These are phyloP conservation scores for Leccinellum albellum DNA, from an alignment of 768 basidiomycete genomes.

Conservation along the genomic window DNA sequence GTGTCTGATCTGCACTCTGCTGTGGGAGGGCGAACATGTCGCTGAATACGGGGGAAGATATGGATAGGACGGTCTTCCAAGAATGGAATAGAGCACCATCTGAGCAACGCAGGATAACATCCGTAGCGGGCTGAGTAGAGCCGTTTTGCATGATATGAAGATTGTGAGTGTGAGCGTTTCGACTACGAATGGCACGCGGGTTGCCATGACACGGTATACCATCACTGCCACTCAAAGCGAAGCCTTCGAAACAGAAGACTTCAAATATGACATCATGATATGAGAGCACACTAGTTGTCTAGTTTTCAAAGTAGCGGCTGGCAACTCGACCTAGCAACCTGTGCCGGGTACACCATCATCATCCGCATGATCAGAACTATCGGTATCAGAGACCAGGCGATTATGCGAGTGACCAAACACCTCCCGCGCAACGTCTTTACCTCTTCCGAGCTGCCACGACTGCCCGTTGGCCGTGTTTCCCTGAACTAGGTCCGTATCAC, in stretches of 20 bases:
- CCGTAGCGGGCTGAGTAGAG: slow-evolving; percentile 1
- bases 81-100: slow-evolving; percentile 1
- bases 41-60: slow-evolving; percentile 13
- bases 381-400: slow-evolving; percentile 4
- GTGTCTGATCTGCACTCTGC: not conserved
- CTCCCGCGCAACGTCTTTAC: slow-evolving; percentile 47
- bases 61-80: slow-evolving; percentile 8
- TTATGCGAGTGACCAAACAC: slow-evolving; percentile 32
- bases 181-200: no score
- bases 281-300: not conserved
- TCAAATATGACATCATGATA: no score
- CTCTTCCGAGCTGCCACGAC: slow-evolving; percentile 51
- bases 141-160: slow-evolving; percentile 14
- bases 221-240: no score
- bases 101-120: slow-evolving; percentile 15
- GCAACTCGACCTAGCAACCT: not conserved
- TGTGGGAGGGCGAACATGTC: slow-evolving; percentile 16
- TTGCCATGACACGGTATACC: no score
- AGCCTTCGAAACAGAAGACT: no score
- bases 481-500: slow-evolving; percentile 47
- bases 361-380: slow-evolving; percentile 9
- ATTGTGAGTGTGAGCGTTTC: no score
- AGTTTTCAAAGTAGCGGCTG: no score
- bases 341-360: slow-evolving; percentile 11
- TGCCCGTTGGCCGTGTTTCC: slow-evolving; percentile 36